Conservation (phyloP, 2,329 filamentous ascomycete genomes). For the Whalleya microplaca region DNA sequence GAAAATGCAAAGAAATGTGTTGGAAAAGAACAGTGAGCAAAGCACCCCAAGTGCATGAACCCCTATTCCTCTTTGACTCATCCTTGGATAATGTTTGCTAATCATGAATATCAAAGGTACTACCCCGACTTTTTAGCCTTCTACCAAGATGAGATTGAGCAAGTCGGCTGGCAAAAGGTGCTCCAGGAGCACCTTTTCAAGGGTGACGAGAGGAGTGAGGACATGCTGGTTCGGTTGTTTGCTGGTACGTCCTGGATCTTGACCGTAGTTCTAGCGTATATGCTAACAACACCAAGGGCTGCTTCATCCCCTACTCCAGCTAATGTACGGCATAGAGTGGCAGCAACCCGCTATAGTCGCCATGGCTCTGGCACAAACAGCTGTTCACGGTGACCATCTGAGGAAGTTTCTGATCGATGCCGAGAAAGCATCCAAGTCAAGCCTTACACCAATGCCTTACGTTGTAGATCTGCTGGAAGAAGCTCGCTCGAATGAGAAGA, state of each 20-base stretch:
- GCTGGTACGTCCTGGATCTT: conserved; percentile 49
- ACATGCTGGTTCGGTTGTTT: conserved; percentile 71
- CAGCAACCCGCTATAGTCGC: conserved; percentile 79
- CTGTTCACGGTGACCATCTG: conserved; percentile 67
- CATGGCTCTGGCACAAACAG: conserved; percentile 76
- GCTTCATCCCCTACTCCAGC: conserved; percentile 80
- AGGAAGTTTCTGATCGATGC: conserved; percentile 55
- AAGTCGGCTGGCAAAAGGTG: conserved; percentile 62
- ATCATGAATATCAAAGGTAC: conserved; percentile 33
- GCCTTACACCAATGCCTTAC: conserved; percentile 39
- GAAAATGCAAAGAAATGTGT: conserved; percentile 61
- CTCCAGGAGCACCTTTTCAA: conserved; percentile 72
- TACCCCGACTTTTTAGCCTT: conserved; percentile 78
- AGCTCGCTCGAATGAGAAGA: conserved; percentile 57
- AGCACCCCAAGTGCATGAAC: background rate
- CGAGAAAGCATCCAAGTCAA: conserved; percentile 50
- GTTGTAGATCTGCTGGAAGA: conserved; percentile 66
- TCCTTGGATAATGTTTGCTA: background rate
- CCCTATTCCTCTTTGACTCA: background rate
- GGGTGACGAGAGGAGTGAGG: conserved; percentile 65
- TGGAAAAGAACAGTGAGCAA: conserved; percentile 54
- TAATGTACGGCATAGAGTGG: conserved; percentile 86
- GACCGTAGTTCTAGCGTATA: background rate
- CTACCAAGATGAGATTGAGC: conserved; percentile 74
- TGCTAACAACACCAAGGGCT: conserved; percentile 53